These are phyloP conservation scores for Suillus ampliporus DNA, from an alignment of 768 basidiomycete genomes.

Conservation along the genomic window DNA sequence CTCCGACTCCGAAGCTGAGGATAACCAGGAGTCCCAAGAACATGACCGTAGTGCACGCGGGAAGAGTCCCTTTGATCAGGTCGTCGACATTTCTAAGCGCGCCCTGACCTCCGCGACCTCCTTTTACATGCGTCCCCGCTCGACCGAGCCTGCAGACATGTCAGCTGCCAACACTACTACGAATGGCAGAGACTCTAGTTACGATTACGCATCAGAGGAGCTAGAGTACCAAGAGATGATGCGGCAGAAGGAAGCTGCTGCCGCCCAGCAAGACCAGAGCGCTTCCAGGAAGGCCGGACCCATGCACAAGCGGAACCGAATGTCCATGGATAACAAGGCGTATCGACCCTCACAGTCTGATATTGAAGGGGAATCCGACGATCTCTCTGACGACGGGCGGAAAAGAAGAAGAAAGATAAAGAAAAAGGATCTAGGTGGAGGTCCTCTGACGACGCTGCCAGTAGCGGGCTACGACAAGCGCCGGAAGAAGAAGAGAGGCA, in stretches of 20 bases:
- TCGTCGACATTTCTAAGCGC: slow-evolving; percentile 60
- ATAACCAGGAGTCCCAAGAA: slow-evolving; percentile 32
- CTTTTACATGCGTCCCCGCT: slow-evolving; percentile 69
- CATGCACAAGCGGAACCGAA: slow-evolving; percentile 59
- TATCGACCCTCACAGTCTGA: slow-evolving; percentile 74
- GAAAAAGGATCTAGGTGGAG: slow-evolving; percentile 57
- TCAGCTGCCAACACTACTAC: slow-evolving; percentile 42
- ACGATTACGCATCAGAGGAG: slow-evolving; percentile 83
- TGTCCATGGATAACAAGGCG: slow-evolving; percentile 81
- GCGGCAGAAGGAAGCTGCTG: slow-evolving; percentile 27
- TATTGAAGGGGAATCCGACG: slow-evolving; percentile 65
- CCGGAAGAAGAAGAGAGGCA: slow-evolving; percentile 55
- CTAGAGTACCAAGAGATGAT: slow-evolving; percentile 55
- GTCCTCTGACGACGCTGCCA: slow-evolving; percentile 69
- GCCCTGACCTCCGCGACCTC: slow-evolving; percentile 57
- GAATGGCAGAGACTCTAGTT: slow-evolving; percentile 54
- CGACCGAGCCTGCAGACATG: slow-evolving; percentile 56
- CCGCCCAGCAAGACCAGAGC: slow-evolving; percentile 24
- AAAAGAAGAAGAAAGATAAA: slow-evolving; percentile 56
- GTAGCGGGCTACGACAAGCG: slow-evolving; percentile 68
- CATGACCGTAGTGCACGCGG: slow-evolving; percentile 51
- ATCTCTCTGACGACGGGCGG: slow-evolving; percentile 57
- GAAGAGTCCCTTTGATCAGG: slow-evolving; percentile 72
- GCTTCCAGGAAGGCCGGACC: slow-evolving; percentile 40
- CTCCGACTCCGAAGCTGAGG: slow-evolving; percentile 75